Percentiles rank a stretch among this genome's conserved stretches.
These are phyloP conservation scores for Aureobasidium lini DNA, from an alignment of 2,329 filamentous ascomycete species.

Conservation along the genomic window DNA sequence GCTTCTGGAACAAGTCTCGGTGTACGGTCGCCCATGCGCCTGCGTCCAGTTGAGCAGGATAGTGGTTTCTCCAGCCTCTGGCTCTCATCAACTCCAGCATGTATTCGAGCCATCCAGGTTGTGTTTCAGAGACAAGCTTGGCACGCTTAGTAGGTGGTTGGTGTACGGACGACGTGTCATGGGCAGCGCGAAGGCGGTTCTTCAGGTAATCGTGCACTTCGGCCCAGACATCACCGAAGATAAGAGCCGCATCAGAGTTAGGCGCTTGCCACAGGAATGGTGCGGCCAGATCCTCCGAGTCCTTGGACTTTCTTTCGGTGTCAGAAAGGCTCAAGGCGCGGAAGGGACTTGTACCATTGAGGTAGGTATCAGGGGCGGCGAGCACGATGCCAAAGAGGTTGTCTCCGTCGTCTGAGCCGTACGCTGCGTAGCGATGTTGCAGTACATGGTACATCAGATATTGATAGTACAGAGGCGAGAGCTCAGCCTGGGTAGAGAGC, in stretches of 20 bases:
- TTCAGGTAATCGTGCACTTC: constrained; percentile 77
- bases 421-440: constrained; percentile 65
- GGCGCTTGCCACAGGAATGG: constrained; percentile 82
- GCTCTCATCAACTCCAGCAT: constrained; percentile 67
- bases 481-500: constrained; percentile 70
- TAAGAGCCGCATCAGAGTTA: constrained; percentile 71
- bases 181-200: constrained; percentile 43
- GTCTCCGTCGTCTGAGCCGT: constrained; percentile 38
- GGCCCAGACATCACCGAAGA: constrained; percentile 79
- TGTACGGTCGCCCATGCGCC: constrained; percentile 69
- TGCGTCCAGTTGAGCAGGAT: constrained; percentile 54
- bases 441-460: constrained; percentile 74
- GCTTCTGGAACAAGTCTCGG: constrained; percentile 62
- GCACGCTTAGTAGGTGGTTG: constrained; percentile 21
- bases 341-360: constrained; percentile 56
- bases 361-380: constrained; percentile 57
- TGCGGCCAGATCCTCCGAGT: constrained; percentile 30
- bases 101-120: constrained; percentile 73
- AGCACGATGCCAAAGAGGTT: constrained; percentile 73
- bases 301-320: constrained; percentile 21
- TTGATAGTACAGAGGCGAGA: constrained; percentile 76
- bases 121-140: constrained; percentile 59
- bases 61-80: constrained; percentile 71
- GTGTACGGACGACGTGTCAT: constrained; percentile 19
- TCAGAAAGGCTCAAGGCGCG: constrained; percentile 32